Conservation (phyloP, 192 early-diverging fungal genomes). For the Coemansia sp. region DNA sequence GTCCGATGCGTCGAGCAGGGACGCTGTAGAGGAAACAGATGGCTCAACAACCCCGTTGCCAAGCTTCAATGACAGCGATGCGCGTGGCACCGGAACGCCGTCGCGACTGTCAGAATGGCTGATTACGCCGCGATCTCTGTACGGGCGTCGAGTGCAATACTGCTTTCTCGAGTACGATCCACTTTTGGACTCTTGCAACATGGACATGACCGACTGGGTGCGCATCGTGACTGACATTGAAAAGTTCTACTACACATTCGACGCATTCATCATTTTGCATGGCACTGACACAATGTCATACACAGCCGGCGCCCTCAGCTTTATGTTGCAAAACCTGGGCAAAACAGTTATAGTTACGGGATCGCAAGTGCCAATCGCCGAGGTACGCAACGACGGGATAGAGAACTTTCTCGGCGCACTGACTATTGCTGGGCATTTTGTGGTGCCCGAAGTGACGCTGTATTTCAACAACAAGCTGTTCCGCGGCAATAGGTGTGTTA, state of each 20-base stretch:
- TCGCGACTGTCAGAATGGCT: constrained; percentile 59
- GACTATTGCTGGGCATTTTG: constrained; percentile 97
- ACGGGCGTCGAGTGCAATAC: constrained; percentile 90
- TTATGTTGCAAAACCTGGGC: constrained; percentile 95
- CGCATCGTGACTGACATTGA: constrained; percentile 96
- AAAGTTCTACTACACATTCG: constrained; percentile 86
- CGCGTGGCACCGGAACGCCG: constrained; percentile 18
- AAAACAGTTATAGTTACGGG: constrained; percentile 98
- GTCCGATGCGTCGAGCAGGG: not conserved
- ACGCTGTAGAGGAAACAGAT: not conserved
- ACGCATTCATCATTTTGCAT: constrained; percentile 96
- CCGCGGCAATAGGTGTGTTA: constrained; percentile 84
- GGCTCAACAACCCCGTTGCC: not conserved
- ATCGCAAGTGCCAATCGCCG: constrained; percentile 95
- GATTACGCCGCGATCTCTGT: constrained; percentile 84
- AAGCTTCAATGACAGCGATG: constrained; percentile 3
- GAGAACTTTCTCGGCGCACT: constrained; percentile 95
- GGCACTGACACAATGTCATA: constrained; percentile 91
- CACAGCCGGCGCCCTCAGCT: constrained; percentile 84
- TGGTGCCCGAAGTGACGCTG: constrained; percentile 91
- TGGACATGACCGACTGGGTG: constrained; percentile 93
- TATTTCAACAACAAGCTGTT: constrained; percentile 95
- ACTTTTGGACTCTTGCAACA: constrained; percentile 92
- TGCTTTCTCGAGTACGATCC: constrained; percentile 95
- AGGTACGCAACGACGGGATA: constrained; percentile 96